These are phyloP conservation scores for Emericellopsis cladophorae DNA, from an alignment of 2,329 filamentous ascomycete genomes.

Conservation along the genomic window DNA sequence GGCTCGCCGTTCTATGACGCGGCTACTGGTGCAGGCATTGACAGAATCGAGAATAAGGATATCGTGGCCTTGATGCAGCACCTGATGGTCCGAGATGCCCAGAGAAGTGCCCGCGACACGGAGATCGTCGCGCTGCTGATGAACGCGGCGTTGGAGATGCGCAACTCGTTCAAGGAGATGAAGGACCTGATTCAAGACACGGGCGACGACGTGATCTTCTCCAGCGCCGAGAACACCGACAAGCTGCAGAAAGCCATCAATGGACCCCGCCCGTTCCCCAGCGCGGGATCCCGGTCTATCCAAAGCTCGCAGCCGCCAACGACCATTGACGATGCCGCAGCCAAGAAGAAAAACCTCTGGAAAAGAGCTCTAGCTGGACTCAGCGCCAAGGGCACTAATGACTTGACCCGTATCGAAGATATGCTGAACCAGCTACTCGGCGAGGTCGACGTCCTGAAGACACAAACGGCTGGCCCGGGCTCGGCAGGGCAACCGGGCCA, in stretches of 20 bases:
- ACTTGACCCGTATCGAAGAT: constrained; percentile 77
- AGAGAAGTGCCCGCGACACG: constrained; percentile 89
- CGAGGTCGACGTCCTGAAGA: constrained; percentile 78
- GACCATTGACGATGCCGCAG: constrained; percentile 42
- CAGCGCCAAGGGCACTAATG: constrained; percentile 75
- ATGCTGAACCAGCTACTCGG: constrained; percentile 86
- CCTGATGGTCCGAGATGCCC: constrained; percentile 91
- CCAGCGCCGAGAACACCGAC: constrained; percentile 78
- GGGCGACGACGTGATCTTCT: constrained; percentile 71
- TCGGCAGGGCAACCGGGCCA: constrained; percentile 35
- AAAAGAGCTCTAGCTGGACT: constrained; percentile 85
- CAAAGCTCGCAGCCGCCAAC: constrained; percentile 44
- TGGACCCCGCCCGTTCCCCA: constrained; percentile 74
- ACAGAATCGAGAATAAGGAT: constrained; percentile 89
- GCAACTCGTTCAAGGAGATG: constrained; percentile 89
- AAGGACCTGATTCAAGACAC: constrained; percentile 85
- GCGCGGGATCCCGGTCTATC: constrained; percentile 46
- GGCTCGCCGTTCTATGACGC: constrained; percentile 82
- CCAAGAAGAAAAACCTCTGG: constrained; percentile 90
- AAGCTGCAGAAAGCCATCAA: constrained; percentile 72
- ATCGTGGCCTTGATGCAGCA: constrained; percentile 96
- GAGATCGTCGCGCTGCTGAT: constrained; percentile 93
- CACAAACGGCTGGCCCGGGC: constrained; percentile 31
- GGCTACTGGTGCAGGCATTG: constrained; percentile 74
- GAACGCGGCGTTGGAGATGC: constrained; percentile 90